Conservation (phyloP, 768 basidiomycete species). For the Tremella mesenterica region DNA sequence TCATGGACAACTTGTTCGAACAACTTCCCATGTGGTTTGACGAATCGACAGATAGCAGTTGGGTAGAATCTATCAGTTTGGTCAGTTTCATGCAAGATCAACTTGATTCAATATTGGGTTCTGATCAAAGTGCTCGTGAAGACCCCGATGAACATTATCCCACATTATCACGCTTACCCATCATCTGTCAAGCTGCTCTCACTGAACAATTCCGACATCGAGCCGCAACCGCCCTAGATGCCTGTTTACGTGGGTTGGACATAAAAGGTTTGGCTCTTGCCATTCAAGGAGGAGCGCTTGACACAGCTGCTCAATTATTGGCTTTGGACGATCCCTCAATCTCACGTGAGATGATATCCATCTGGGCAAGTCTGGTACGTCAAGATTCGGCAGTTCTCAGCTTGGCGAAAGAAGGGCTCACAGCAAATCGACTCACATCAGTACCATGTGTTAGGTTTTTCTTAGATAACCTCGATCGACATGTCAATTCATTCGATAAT, state of each 20-base stretch:
- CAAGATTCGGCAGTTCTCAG: conserved; percentile 14
- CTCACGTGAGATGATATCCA: conserved; percentile 18
- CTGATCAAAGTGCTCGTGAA: neutral
- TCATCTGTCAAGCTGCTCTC: conserved; percentile 28
- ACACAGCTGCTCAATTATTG: conserved; percentile 25
- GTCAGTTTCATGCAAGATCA: conserved; percentile 39
- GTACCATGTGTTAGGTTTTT: conserved; percentile 19
- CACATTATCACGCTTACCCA: conserved; percentile 23
- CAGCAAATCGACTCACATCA: conserved; percentile 7
- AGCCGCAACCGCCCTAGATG: conserved; percentile 25
- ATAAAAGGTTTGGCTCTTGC: conserved; percentile 14
- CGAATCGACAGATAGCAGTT: conserved; percentile 5
- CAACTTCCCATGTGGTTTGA: conserved; percentile 32
- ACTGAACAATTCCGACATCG: conserved; percentile 8
- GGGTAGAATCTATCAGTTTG: conserved; percentile 23
- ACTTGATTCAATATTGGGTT: conserved; percentile 21
- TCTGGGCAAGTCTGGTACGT: conserved; percentile 32
- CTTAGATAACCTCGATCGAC: conserved; percentile 13
- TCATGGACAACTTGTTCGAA: conserved; percentile 37
- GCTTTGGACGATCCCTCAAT: conserved; percentile 10
- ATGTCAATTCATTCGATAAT: neutral
- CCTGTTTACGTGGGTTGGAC: conserved; percentile 17
- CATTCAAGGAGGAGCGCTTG: conserved; percentile 27
- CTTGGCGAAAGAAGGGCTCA: conserved; percentile 11
- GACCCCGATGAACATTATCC: conserved; percentile 3